Base-by-base conservation (phyloP, 257 asterid genomes). In the Oldenlandia corymbosa region DNA sequence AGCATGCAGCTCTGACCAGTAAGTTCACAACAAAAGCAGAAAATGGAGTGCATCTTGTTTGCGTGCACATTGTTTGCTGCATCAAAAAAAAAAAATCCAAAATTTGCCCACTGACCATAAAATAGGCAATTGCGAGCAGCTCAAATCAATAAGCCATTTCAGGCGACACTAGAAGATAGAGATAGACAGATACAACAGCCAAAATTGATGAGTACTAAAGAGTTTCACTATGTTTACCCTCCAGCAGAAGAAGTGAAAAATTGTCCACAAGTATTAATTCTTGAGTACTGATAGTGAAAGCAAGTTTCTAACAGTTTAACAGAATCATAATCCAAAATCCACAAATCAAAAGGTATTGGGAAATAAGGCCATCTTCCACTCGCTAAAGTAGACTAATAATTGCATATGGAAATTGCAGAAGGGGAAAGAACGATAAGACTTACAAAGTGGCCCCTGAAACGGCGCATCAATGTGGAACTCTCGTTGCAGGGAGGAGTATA, bases 381-480 rank as follows among this genome's bases (percentile, higher is more conserved):
- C 32, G 5, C 49, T 26, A 52, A 12, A 18, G 37, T 1, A 50
- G 54, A 42, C 47, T 7, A 39, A n/a, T n/a, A n/a, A 16, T 14
- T 41, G 7, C 5, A 7, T 56, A 12, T 20, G 8, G 26, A 20
- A 31, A 21, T 10, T 27, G 18, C 5, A 1, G 23, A 46, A 10
- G 27, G 20, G 12, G 11, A 13, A 8, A 4, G 46, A 43, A 37
- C 17, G 16, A 28, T 43, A 45, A 34, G 47, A 80, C 99, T 88
- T 79, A 93, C 99, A 72, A 83, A 81, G 75, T 84, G 95, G 66
- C 94, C 92, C 85, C 84, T 80, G 47, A 87, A 65, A n/a, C 73
- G 79, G 42, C 77, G 94, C 64, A 73, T 62, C 60, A 83, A 83
- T 4, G 89, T 70, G 26, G 90, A 78, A 60, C 84, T 77, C 14